A percentile compares a stretch with the other conserved stretches of the same genome.
Conservation (phyloP, 2,329 filamentous ascomycete species). For the Hansfordia pulvinata region DNA sequence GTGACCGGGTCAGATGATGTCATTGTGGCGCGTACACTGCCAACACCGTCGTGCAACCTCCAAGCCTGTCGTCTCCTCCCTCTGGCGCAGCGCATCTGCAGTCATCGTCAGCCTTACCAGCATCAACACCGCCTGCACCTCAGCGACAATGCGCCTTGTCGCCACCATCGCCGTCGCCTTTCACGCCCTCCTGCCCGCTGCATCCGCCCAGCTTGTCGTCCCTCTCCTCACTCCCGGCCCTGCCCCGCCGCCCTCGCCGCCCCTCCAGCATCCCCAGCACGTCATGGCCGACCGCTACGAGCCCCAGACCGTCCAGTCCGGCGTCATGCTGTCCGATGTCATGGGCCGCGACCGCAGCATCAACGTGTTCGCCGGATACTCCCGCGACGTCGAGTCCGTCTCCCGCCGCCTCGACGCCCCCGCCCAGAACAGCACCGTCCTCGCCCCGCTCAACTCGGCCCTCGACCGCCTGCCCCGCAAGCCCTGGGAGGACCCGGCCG, state of each 20-base stretch:
- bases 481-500: slow-evolving; percentile 68
- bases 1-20: too few species aligned
- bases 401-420: slow-evolving; percentile 54
- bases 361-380: slow-evolving; percentile 73
- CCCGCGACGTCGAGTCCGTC: slow-evolving; percentile 60
- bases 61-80: too few species aligned
- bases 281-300: slow-evolving; percentile 1
- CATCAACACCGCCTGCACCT: too few species aligned
- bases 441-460: slow-evolving; percentile 76
- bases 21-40: too few species aligned
- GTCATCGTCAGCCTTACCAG: too few species aligned
- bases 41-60: too few species aligned
- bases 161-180: slow-evolving; percentile 3
- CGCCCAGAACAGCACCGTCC: slow-evolving; percentile 61
- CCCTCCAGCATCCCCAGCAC: neutral
- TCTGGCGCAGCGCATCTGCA: too few species aligned
- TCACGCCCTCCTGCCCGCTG: slow-evolving; percentile 4
- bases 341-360: slow-evolving; percentile 67
- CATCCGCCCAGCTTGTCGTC: too few species aligned
- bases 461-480: slow-evolving; percentile 70
- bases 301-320: slow-evolving; percentile 22
- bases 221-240: too few species aligned
- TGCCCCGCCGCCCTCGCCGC: neutral
- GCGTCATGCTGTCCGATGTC: slow-evolving; percentile 69
- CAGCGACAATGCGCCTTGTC: too few species aligned